phyloP scores from a whole-genome alignment of 805 yeast genomes.

The Grigorovia humatica region DNA sequence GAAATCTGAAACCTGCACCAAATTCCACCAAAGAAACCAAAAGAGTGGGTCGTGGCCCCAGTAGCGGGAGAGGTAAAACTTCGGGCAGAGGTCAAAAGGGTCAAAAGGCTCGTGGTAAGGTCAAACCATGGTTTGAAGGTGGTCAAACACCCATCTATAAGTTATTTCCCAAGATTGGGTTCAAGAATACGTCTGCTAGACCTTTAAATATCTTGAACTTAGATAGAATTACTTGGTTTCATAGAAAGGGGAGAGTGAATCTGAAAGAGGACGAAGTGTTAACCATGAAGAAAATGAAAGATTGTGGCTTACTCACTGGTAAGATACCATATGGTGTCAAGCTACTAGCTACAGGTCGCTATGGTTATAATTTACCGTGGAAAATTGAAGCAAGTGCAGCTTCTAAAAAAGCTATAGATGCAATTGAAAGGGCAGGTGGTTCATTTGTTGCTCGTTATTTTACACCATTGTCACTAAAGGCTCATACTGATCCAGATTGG shows the following conservation, averaged over 20 bases:
- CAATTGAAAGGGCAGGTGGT: slow-evolving; percentile 67
- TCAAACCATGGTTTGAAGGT: slow-evolving; percentile 94
- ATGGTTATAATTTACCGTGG: slow-evolving; percentile 44
- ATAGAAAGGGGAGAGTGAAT: slow-evolving; percentile 54
- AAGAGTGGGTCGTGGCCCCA: slow-evolving; percentile 93
- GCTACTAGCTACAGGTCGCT: slow-evolving; percentile 58
- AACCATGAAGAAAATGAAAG: slow-evolving; percentile 67
- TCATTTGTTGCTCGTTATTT: slow-evolving; percentile 64
- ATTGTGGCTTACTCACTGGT: slow-evolving; percentile 64
- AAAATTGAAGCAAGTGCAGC: slow-evolving; percentile 79
- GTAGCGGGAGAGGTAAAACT: slow-evolving; percentile 86
- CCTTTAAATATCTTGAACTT: slow-evolving; percentile 53
- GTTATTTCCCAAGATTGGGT: slow-evolving; percentile 81
- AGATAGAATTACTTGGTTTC: slow-evolving; percentile 58
- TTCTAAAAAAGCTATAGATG: slow-evolving; percentile 57
- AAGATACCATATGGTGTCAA: slow-evolving; percentile 70
- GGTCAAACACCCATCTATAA: slow-evolving; percentile 92
- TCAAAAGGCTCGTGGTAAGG: slow-evolving; percentile 90
- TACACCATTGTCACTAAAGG: slow-evolving; percentile 55
- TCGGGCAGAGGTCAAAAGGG: slow-evolving; percentile 98
- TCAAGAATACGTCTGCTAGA: slow-evolving; percentile 51
- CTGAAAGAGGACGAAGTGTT: slow-evolving; percentile 51
- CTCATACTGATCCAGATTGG: slow-evolving; percentile 66
- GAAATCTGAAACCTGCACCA: slow-evolving; percentile 46
- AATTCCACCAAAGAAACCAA: slow-evolving; percentile 53